phyloP scores from a whole-genome alignment of 495 filamentous ascomycete genomes.

The Podospora didyma region DNA sequence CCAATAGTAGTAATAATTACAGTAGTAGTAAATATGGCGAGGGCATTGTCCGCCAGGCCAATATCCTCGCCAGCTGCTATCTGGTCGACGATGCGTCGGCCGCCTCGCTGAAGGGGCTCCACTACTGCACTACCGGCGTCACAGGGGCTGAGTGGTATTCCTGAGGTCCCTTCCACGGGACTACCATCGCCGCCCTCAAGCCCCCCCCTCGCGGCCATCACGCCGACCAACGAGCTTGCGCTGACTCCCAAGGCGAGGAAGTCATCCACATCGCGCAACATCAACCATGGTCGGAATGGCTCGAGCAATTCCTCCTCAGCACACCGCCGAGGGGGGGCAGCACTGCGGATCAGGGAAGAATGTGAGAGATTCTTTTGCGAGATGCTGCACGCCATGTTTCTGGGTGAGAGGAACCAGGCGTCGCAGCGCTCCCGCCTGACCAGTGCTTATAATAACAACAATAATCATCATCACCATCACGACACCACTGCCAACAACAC shows the following conservation, averaged over 20 bases:
- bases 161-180: slow-evolving; percentile 85
- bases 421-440: slow-evolving; percentile 69
- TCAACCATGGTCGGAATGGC: slow-evolving; percentile 15
- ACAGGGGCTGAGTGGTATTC: slow-evolving; percentile 91
- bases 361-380: slow-evolving; percentile 99
- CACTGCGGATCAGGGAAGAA: slow-evolving; percentile 94
- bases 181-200: slow-evolving; percentile 71
- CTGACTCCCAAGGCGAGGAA: slow-evolving; percentile 49
- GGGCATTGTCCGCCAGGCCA: slow-evolving; percentile 53
- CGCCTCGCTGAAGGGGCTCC: slow-evolving; percentile 65
- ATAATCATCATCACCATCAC: slow-evolving; percentile 23
- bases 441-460: slow-evolving; percentile 52
- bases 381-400: slow-evolving; percentile 84
- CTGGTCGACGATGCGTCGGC: slow-evolving; percentile 51
- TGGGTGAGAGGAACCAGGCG: slow-evolving; percentile 83
- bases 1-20: slow-evolving; percentile 60
- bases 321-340: slow-evolving; percentile 77
- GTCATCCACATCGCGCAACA: slow-evolving; percentile 28
- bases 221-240: slow-evolving; percentile 55
- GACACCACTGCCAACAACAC: slow-evolving; percentile 20
- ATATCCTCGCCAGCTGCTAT: slow-evolving; percentile 86
- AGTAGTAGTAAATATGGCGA: slow-evolving; percentile 69
- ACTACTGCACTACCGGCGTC: slow-evolving; percentile 80
- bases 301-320: slow-evolving; percentile 24
- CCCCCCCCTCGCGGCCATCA: slow-evolving; percentile 72